These are phyloP conservation scores for Lathyrus aphaca DNA, from an alignment of 306 rosid genomes.

Conservation along the genomic window DNA sequence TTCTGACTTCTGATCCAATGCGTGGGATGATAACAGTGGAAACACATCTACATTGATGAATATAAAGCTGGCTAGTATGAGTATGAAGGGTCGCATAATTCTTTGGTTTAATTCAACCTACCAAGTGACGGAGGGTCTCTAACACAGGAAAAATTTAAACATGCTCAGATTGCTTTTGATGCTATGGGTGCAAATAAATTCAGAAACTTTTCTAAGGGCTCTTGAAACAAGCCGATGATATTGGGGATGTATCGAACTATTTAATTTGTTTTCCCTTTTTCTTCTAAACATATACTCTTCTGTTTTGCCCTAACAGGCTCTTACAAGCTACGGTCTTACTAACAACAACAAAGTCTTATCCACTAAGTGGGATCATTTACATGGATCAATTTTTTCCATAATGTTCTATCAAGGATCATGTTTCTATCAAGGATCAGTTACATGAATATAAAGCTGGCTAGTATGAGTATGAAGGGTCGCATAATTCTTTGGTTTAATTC, in stretches of 20 bases:
- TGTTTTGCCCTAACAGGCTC: background rate
- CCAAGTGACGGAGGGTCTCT: background rate
- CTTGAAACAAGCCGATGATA: background rate
- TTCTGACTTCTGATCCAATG: no score
- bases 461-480: background rate
- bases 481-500: background rate
- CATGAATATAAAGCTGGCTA: background rate
- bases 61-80: background rate
- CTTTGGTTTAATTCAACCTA: background rate
- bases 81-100: background rate
- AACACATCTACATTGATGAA: background rate
- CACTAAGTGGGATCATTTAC: no score
- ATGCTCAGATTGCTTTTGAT: background rate
- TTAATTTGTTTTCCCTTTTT: conserved; percentile 2
- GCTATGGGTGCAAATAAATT: background rate
- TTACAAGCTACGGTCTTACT: background rate
- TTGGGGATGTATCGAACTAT: background rate
- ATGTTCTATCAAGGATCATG: no score
- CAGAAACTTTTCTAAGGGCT: background rate
- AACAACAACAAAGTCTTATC: no score
- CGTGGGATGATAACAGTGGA: background rate
- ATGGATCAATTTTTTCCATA: no score
- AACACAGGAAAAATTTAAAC: background rate
- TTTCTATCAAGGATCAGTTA: no score
- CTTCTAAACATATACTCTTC: background rate